phyloP scores from a whole-genome alignment of 352 stramenopile species.

The Peronospora tabacina region DNA sequence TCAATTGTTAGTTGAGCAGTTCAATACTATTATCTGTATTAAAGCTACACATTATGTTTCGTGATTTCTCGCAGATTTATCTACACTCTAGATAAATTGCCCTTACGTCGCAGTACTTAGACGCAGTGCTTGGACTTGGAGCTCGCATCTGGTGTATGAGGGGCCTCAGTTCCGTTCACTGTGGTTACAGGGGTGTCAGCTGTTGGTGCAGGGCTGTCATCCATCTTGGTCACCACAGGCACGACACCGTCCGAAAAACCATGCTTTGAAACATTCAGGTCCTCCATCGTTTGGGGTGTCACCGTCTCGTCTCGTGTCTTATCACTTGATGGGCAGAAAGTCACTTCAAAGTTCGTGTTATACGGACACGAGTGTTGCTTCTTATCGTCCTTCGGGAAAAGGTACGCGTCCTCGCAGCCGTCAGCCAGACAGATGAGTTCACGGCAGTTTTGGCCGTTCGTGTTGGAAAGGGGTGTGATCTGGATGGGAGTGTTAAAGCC shows the following conservation, averaged over 20 bases:
- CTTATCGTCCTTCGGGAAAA: slow-evolving; percentile 55
- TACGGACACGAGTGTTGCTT: slow-evolving; percentile 66
- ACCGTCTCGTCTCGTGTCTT: slow-evolving; percentile 12
- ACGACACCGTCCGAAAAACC: background rate
- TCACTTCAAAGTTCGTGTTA: slow-evolving; percentile 55
- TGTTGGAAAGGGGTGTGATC: slow-evolving; percentile 48
- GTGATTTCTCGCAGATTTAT: no score
- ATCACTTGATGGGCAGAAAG: slow-evolving; percentile 49
- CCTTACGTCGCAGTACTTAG: slow-evolving; percentile 9
- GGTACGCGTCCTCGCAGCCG: slow-evolving; percentile 59
- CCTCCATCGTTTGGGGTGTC: slow-evolving; percentile 3
- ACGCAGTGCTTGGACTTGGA: slow-evolving; percentile 23
- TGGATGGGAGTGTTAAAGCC: slow-evolving; percentile 67
- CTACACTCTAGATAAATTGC: no score
- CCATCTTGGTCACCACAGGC: background rate
- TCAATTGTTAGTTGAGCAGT: no score
- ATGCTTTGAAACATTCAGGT: background rate
- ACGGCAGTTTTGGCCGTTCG: slow-evolving; percentile 49
- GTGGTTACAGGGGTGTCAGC: no score
- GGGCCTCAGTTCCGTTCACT: no score
- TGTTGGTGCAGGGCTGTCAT: no score
- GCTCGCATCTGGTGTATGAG: background rate
- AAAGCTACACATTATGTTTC: no score
- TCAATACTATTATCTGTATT: no score
- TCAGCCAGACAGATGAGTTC: slow-evolving; percentile 49